Evolutionary conservation across 1,284 basidiomycete species (phyloP), one percentile per base, ranked within the genome.

Genomic region (Rhizoctonia solani): DNA sequence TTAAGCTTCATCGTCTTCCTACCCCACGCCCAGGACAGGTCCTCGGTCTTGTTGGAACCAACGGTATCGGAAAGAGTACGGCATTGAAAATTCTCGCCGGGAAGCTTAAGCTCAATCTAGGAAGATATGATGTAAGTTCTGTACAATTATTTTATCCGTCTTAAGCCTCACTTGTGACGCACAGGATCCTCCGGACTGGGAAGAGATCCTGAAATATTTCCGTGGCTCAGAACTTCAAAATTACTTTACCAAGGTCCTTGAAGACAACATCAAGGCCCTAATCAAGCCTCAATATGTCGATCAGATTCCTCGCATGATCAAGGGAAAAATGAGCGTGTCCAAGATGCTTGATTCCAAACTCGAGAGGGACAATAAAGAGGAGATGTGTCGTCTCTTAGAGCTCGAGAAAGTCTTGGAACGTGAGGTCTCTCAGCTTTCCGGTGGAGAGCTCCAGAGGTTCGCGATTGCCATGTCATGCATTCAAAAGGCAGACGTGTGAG

Each of bases 211-310:
- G 65, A 95, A 95, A 78, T 91, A 98, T 77, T 98, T 97, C 85
- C 88, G 95, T 73, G 95, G 95, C 44, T 97, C 94, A 2, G 95
- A 98, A 78, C 83, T 98, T 32, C 95, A 98, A 77, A 98, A 98
- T 77, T 98, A 98, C 81, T 98, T 98, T 79, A 98, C 95, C 58
- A 97, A 97, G 79, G 92, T 98, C n/a, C 83, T 98, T 25, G 95
- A 98, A 79, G 95, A 98, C 77, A 95, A 98, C 75, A 82, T 98
- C 74, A 97, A 97, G 80, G 95, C 95, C 1, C 85, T 98, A 70
- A 98, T 98, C 78, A 98, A 98, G 79, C 95, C 95, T 0, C 95
- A 98, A 85, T 98, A 98, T 75, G 95, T 98, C 72, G 95, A 98
- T 77, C 95, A 98, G 77, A 98, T 98, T 74, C 95, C 95, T 5